Evolutionary conservation across 306 rosid genomes (phyloP).

Genomic region (Herpetospermum pedunculosum): DNA sequence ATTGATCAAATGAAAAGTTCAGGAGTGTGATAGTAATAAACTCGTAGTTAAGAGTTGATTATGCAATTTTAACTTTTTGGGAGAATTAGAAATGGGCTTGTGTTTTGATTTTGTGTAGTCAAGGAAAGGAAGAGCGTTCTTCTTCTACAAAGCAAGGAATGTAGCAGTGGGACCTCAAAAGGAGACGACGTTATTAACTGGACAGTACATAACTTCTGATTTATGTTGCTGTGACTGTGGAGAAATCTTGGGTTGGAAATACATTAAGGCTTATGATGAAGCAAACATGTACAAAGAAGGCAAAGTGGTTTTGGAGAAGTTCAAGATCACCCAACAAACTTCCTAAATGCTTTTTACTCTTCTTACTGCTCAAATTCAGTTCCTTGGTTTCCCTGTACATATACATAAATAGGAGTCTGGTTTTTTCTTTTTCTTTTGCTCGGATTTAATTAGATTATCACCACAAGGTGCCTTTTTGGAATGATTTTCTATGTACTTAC

Average conservation of each 20-base stretch:
- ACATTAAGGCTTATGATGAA: slow-evolving; percentile 41
- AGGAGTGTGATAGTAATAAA: too few species aligned
- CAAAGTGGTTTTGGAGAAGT: slow-evolving; percentile 46
- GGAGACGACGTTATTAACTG: slow-evolving; percentile 40
- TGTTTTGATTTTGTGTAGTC: slow-evolving; percentile 24
- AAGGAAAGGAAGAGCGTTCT: slow-evolving; percentile 53
- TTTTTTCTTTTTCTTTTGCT: too few species aligned
- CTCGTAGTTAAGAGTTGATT: too few species aligned
- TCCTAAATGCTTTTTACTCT: slow-evolving; percentile 15
- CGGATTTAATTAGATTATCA: too few species aligned
- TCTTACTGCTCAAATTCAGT: too few species aligned
- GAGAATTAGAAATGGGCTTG: neutral
- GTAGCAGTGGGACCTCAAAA: slow-evolving; percentile 31
- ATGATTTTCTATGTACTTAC: too few species aligned
- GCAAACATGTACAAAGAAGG: slow-evolving; percentile 20
- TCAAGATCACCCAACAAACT: slow-evolving; percentile 43
- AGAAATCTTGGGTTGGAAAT: slow-evolving; percentile 57
- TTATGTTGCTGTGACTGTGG: slow-evolving; percentile 48
- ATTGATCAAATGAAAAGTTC: too few species aligned
- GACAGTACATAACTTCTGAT: slow-evolving; percentile 54
- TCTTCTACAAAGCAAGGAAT: slow-evolving; percentile 53
- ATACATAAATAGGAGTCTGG: too few species aligned
- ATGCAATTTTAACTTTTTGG: too few species aligned
- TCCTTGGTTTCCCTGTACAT: too few species aligned
- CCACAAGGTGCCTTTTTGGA: too few species aligned